phyloP scores from a whole-genome alignment of 2,329 filamentous ascomycete genomes.

The Calonectria hongkongensis region DNA sequence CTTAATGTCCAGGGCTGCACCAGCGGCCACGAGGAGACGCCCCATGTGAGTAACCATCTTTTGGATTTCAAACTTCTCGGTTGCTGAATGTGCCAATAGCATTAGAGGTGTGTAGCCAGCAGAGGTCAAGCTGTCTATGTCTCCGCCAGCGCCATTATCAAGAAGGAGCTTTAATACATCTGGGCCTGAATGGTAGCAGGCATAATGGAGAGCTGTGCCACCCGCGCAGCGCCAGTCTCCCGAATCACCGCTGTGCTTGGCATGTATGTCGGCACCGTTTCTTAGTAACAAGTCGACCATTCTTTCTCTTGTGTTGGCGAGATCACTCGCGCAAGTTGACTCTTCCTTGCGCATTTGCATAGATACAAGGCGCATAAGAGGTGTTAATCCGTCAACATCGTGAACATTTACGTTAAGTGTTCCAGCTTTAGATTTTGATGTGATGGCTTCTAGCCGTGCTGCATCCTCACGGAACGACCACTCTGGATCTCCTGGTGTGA shows the following conservation, averaged over 20 bases:
- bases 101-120: slow-evolving; percentile 27
- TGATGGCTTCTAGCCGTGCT: slow-evolving; percentile 14
- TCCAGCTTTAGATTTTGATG: neutral
- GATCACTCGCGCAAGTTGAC: neutral
- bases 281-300: slow-evolving; percentile 21
- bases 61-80: slow-evolving; percentile 4
- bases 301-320: neutral
- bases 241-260: slow-evolving; percentile 6
- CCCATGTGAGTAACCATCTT: slow-evolving; percentile 10
- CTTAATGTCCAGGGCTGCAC: neutral
- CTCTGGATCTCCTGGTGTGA: slow-evolving; percentile 17
- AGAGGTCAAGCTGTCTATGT: slow-evolving; percentile 17
- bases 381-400: slow-evolving; percentile 25
- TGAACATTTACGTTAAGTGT: slow-evolving; percentile 13
- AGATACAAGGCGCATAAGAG: slow-evolving; percentile 12
- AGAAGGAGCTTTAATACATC: slow-evolving; percentile 1
- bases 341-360: slow-evolving; percentile 7
- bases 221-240: slow-evolving; percentile 5
- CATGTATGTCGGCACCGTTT: slow-evolving; percentile 18
- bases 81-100: neutral
- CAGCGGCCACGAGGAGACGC: slow-evolving; percentile 14
- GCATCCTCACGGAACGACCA: slow-evolving; percentile 16
- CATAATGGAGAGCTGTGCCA: slow-evolving; percentile 25
- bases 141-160: slow-evolving; percentile 8
- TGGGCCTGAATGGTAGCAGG: slow-evolving; percentile 23